Conservation (phyloP, 2,329 filamentous ascomycete genomes). For the Basipetospora sp. region DNA sequence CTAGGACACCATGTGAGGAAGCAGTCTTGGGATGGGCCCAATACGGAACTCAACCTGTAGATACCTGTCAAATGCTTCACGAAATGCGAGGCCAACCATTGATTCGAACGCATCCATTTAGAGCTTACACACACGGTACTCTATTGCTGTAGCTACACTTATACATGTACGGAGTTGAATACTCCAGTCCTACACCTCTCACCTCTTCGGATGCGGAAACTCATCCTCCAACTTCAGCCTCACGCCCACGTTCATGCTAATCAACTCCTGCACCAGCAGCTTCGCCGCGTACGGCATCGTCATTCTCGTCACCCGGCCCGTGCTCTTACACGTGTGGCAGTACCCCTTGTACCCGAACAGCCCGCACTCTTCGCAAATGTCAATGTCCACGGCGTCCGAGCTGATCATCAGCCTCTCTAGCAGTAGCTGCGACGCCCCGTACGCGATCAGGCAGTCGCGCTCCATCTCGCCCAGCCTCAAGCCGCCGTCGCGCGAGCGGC, state of each 20-base stretch:
- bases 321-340: conserved; percentile 84
- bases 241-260: conserved; percentile 98
- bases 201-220: conserved; percentile 53
- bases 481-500: conserved; percentile 81
- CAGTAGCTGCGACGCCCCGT: conserved; percentile 82
- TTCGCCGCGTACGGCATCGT: conserved; percentile 96
- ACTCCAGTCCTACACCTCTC: conserved; percentile 6
- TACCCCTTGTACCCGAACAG: conserved; percentile 91
- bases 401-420: conserved; percentile 89
- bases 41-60: too few species aligned
- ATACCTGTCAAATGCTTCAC: too few species aligned
- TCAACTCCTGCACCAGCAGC: conserved; percentile 83
- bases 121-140: too few species aligned
- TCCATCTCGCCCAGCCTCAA: conserved; percentile 96
- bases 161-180: not conserved
- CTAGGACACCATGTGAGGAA: too few species aligned
- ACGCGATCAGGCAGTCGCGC: conserved; percentile 92
- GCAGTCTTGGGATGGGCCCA: too few species aligned
- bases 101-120: too few species aligned
- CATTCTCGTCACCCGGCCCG: conserved; percentile 74
- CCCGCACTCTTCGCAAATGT: conserved; percentile 86
- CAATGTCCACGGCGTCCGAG: conserved; percentile 77
- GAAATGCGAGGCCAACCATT: too few species aligned
- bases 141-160: too few species aligned
- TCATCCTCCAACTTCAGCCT: conserved; percentile 82